Evolutionary conservation across 2,329 filamentous ascomycete species (phyloP).

Genomic region (Ophiostoma montium): DNA sequence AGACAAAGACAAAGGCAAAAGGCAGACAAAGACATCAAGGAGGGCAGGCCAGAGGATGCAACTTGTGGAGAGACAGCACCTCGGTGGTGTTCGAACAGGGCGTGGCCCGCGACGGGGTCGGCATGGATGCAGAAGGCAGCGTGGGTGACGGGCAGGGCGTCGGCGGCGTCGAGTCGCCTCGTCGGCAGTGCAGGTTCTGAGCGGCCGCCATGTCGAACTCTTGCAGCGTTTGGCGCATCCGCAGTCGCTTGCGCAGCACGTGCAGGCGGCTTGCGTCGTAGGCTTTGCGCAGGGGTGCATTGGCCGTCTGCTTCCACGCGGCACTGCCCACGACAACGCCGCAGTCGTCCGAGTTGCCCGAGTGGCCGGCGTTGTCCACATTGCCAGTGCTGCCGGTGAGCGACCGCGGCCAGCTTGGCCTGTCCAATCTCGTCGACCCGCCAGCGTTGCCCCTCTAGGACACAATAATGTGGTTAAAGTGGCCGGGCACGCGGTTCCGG

Average conservation of each 20-base stretch:
- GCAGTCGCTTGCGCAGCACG: not conserved
- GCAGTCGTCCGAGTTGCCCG: too few species aligned
- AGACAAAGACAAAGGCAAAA: constrained; percentile 7
- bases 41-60: not conserved
- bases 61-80: not conserved
- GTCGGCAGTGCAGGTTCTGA: not conserved
- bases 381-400: too few species aligned
- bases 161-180: not conserved
- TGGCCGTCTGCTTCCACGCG: not conserved
- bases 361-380: too few species aligned
- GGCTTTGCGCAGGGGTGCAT: not conserved
- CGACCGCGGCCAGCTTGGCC: not conserved
- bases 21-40: not conserved
- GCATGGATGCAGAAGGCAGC: not conserved
- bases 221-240: not conserved
- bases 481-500: constrained; percentile 57
- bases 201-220: not conserved
- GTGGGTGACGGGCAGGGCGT: not conserved
- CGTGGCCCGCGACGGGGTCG: not conserved
- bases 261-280: not conserved
- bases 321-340: constrained; percentile 1
- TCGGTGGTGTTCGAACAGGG: too few species aligned
- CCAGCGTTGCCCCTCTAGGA: constrained; percentile 27
- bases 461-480: constrained; percentile 68
- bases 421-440: not conserved